Evolutionary conservation across 2,329 filamentous ascomycete genomes (phyloP).

Genomic region (Colletotrichum sp.): DNA sequence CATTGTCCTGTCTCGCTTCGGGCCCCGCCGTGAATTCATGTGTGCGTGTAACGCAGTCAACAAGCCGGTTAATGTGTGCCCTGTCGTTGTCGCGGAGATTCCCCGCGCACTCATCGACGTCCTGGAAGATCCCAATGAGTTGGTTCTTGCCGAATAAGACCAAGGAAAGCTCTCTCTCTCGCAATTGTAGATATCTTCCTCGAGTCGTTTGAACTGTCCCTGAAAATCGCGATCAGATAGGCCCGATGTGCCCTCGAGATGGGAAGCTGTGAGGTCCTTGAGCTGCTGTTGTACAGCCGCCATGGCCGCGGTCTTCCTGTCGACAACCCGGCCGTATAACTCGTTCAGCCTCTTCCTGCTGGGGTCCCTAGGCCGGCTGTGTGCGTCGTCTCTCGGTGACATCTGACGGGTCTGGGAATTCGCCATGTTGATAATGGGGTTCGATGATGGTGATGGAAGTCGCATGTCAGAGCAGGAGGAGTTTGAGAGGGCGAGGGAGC

Average conservation of each 20-base stretch:
- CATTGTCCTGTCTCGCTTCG: neutral
- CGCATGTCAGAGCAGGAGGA: neutral
- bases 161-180: neutral
- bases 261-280: neutral
- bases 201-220: neutral
- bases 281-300: neutral
- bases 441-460: neutral
- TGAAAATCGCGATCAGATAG: neutral
- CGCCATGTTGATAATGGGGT: neutral
- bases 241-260: neutral
- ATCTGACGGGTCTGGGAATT: neutral
- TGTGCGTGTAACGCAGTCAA: neutral
- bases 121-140: neutral
- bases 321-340: neutral
- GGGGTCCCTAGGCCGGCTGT: neutral
- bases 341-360: neutral
- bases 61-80: neutral
- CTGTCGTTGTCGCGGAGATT: neutral
- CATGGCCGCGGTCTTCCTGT: neutral
- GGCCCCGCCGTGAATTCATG: neutral
- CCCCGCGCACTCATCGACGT: neutral
- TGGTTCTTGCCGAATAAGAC: neutral
- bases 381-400: neutral
- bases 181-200: neutral
- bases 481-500: neutral